Percentiles rank a stretch among this genome's conserved stretches.
Conservation (phyloP, 257 asterid genomes). For the Rhazya stricta region DNA sequence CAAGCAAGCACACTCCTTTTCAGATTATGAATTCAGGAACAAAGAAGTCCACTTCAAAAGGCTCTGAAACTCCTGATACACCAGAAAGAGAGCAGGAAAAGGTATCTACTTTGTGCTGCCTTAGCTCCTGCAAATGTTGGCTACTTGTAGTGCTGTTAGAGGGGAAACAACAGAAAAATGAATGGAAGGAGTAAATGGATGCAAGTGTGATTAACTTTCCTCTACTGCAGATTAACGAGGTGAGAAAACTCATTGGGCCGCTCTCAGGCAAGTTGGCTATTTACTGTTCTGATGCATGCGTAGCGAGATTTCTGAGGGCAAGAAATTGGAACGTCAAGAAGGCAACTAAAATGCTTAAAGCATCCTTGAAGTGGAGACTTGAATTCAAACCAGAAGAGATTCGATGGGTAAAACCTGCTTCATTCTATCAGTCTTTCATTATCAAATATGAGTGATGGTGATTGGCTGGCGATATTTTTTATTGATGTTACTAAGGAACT, state of each 20-base stretch:
- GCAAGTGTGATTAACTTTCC: not conserved
- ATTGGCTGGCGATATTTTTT: not conserved
- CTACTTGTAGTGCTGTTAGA: not conserved
- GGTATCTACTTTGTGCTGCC: constrained; percentile 33
- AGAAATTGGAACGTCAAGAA: constrained; percentile 83
- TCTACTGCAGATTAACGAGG: constrained; percentile 68
- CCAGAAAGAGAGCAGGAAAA: constrained; percentile 47
- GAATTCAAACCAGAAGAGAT: constrained; percentile 79
- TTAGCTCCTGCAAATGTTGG: not conserved
- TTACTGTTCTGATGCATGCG: constrained; percentile 64
- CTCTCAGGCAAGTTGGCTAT: constrained; percentile 52
- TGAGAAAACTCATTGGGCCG: constrained; percentile 62
- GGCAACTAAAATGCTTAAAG: constrained; percentile 87
- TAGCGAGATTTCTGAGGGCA: constrained; percentile 73
- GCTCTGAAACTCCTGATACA: constrained; percentile 38
- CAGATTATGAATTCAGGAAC: constrained; percentile 41
- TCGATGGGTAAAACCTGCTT: constrained; percentile 55
- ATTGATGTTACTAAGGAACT: not conserved
- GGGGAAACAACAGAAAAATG: not conserved
- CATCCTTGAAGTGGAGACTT: constrained; percentile 70
- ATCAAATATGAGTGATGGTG: not conserved
- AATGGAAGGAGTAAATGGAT: not conserved
- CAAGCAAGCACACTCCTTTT: constrained; percentile 5
- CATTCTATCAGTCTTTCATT: not conserved
- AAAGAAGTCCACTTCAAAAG: constrained; percentile 29